A percentile compares a stretch with the other conserved stretches of the same genome.
These are phyloP conservation scores for Claviceps sp. DNA, from an alignment of 2,329 filamentous ascomycete species.

Conservation along the genomic window DNA sequence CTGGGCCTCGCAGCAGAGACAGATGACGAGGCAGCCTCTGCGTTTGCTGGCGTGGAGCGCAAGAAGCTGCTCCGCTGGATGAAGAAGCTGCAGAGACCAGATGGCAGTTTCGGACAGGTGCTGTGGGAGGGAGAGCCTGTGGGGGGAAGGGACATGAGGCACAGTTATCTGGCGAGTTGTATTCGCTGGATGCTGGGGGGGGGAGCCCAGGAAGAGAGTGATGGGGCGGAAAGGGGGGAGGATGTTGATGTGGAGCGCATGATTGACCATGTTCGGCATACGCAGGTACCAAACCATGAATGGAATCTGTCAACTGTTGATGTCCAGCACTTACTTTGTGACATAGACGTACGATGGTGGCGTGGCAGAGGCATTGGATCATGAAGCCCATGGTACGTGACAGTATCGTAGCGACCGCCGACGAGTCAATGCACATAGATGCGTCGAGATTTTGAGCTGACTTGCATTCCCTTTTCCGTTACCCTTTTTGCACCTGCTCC, in stretches of 20 bases:
- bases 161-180: conserved; percentile 72
- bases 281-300: conserved; percentile 27
- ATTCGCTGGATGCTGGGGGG: conserved; percentile 74
- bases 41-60: conserved; percentile 53
- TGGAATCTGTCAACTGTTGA: no score
- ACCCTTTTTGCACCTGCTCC: background rate
- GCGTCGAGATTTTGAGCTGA: no score
- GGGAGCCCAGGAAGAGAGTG: conserved; percentile 33
- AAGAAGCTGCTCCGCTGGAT: conserved; percentile 61
- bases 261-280: conserved; percentile 54
- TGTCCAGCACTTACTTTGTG: background rate
- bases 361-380: conserved; percentile 61
- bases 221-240: conserved; percentile 41
- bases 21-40: conserved; percentile 24
- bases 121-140: conserved; percentile 46
- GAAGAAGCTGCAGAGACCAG: conserved; percentile 56
- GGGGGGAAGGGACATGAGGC: conserved; percentile 73
- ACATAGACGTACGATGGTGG: conserved; percentile 70
- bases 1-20: conserved; percentile 41
- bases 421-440: background rate
- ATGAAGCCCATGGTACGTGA: conserved; percentile 66
- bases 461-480: background rate
- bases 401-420: background rate
- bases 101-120: conserved; percentile 88
- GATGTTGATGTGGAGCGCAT: conserved; percentile 66